These are phyloP conservation scores for Paraphaeosphaeria minitans DNA, from an alignment of 2,329 filamentous ascomycete genomes.

Conservation along the genomic window DNA sequence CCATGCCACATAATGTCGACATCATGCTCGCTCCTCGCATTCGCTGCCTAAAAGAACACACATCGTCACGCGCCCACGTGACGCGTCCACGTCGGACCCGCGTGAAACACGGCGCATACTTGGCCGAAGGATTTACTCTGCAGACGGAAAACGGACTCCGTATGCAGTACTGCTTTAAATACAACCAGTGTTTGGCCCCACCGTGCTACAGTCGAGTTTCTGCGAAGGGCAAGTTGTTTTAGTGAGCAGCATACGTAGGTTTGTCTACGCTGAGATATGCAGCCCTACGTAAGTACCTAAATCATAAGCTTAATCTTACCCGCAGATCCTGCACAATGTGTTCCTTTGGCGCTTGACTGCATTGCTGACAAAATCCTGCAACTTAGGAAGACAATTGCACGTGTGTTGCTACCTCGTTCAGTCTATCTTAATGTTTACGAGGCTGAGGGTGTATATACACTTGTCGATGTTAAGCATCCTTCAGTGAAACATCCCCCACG, in stretches of 20 bases:
- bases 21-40: neutral
- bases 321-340: neutral
- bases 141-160: neutral
- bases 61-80: too few relatives aligned
- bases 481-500: neutral
- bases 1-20: neutral
- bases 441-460: neutral
- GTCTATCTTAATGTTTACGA: neutral
- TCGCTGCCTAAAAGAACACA: neutral
- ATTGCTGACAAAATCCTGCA: neutral
- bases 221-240: neutral
- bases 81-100: neutral
- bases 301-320: neutral
- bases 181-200: neutral
- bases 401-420: neutral
- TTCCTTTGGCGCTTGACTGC: neutral
- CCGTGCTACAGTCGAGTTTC: neutral
- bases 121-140: neutral
- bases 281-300: slow-evolving; percentile 2
- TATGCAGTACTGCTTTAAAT: neutral
- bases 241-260: neutral
- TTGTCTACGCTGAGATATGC: neutral
- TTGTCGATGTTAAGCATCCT: neutral
- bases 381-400: neutral
- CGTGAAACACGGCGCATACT: neutral